phyloP scores from a whole-genome alignment of 768 basidiomycete species.

The Tylopilus vinaceipallidus region DNA sequence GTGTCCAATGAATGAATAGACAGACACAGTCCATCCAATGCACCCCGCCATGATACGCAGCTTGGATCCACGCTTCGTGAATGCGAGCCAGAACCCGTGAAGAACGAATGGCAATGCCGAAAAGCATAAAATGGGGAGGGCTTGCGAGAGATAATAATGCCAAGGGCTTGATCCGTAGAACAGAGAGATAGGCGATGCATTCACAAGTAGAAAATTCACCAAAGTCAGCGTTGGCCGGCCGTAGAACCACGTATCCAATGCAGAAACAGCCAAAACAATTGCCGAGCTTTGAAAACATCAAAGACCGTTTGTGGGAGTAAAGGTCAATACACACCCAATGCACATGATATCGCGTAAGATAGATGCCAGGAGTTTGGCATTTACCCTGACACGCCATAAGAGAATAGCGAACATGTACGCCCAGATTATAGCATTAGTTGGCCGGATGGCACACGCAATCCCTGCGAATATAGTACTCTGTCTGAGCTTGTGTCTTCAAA shows the following conservation, averaged over 20 bases:
- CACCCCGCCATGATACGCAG: constrained; percentile 46
- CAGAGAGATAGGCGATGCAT: constrained; percentile 81
- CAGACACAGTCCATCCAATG: constrained; percentile 56
- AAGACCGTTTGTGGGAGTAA: not conserved
- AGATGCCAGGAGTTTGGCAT: constrained; percentile 27
- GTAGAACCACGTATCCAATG: constrained; percentile 73
- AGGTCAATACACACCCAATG: constrained; percentile 44
- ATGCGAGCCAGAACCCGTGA: constrained; percentile 51
- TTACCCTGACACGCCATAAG: constrained; percentile 49
- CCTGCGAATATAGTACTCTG: constrained; percentile 60
- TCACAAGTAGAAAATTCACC: constrained; percentile 79
- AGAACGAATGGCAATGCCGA: constrained; percentile 71
- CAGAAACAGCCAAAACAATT: constrained; percentile 33
- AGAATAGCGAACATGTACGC: constrained; percentile 60
- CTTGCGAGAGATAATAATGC: constrained; percentile 91
- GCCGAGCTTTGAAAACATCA: constrained; percentile 14
- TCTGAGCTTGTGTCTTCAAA: constrained; percentile 32
- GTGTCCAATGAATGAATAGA: constrained; percentile 84
- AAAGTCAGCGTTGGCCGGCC: constrained; percentile 66
- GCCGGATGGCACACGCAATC: constrained; percentile 77
- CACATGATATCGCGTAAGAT: constrained; percentile 40
- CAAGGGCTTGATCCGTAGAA: constrained; percentile 87
- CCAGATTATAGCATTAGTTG: constrained; percentile 90
- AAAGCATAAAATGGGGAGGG: constrained; percentile 76
- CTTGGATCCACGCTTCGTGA: constrained; percentile 22